Evolutionary conservation across 176 grass and related monocot species (phyloP).

Genomic region (Tillandsia leiboldiana): DNA sequence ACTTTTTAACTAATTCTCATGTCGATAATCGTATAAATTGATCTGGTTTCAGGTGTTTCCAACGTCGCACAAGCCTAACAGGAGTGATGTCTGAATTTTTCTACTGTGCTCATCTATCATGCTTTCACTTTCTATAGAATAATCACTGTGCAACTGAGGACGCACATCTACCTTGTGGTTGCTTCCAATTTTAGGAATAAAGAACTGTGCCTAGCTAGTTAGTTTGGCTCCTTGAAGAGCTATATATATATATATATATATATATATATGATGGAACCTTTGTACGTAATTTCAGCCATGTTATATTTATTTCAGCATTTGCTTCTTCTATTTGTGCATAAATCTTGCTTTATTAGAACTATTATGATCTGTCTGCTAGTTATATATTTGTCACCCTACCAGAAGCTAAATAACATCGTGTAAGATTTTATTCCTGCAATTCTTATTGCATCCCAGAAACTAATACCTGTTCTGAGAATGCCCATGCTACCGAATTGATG

Average conservation of each 20-base stretch:
- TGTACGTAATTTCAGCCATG: too few species aligned
- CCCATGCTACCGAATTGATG: too few species aligned
- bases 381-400: too few species aligned
- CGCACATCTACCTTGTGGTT: not conserved
- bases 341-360: too few species aligned
- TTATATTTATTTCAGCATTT: too few species aligned
- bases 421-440: too few species aligned
- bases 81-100: slow-evolving; percentile 48
- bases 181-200: not conserved
- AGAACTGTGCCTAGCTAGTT: not conserved
- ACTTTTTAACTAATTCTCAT: not conserved
- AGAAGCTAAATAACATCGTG: too few species aligned
- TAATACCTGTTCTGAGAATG: too few species aligned
- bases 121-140: not conserved
- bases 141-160: not conserved
- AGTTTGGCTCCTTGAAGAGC: not conserved
- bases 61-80: slow-evolving; percentile 55
- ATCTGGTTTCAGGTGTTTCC: slow-evolving; percentile 36
- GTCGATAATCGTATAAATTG: not conserved
- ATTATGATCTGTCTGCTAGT: too few species aligned
- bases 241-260: not conserved
- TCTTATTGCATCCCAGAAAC: too few species aligned
- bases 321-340: too few species aligned
- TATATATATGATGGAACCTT: not conserved
- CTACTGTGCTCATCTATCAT: not conserved